phyloP scores from a whole-genome alignment of 2,329 filamentous ascomycete genomes.

The Arthrinium puccinioides region DNA sequence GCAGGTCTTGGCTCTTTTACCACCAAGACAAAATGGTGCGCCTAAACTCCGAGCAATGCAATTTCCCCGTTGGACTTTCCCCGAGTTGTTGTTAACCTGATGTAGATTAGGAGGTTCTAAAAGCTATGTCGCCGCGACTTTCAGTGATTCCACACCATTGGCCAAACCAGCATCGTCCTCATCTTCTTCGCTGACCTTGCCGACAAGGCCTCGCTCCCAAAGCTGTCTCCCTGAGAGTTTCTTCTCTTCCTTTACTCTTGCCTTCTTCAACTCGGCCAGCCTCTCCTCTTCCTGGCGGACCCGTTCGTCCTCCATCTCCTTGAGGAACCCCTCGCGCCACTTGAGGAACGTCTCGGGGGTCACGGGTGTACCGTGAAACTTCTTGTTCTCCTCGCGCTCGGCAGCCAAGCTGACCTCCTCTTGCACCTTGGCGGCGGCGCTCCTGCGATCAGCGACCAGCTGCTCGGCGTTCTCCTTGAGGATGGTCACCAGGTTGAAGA shows the following conservation, averaged over 20 bases:
- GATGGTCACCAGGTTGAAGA: conserved; percentile 82
- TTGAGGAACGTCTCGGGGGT: conserved; percentile 77
- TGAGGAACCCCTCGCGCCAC: conserved; percentile 72
- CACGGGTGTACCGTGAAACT: conserved; percentile 87
- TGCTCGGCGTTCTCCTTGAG: conserved; percentile 89
- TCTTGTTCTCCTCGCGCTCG: conserved; percentile 90
- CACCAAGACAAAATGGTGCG: conserved; percentile 4
- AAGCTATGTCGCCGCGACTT: conserved; percentile 54
- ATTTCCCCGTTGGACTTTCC: not conserved
- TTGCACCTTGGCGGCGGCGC: conserved; percentile 49
- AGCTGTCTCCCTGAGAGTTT: conserved; percentile 68
- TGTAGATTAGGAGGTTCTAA: too few species aligned
- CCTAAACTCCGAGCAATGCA: conserved; percentile 5
- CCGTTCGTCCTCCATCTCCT: conserved; percentile 73
- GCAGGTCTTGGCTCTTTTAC: not conserved
- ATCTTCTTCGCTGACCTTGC: conserved; percentile 60
- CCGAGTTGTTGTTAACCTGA: too few species aligned
- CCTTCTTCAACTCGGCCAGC: conserved; percentile 75
- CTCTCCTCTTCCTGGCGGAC: conserved; percentile 66
- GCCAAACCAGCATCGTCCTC: conserved; percentile 49
- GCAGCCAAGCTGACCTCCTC: conserved; percentile 50
- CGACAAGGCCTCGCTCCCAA: conserved; percentile 68
- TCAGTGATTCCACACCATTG: conserved; percentile 63
- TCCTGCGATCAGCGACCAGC: conserved; percentile 67
- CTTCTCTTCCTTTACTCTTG: conserved; percentile 65